Conservation (phyloP, 257 asterid species). For the Capsicum chinense region DNA sequence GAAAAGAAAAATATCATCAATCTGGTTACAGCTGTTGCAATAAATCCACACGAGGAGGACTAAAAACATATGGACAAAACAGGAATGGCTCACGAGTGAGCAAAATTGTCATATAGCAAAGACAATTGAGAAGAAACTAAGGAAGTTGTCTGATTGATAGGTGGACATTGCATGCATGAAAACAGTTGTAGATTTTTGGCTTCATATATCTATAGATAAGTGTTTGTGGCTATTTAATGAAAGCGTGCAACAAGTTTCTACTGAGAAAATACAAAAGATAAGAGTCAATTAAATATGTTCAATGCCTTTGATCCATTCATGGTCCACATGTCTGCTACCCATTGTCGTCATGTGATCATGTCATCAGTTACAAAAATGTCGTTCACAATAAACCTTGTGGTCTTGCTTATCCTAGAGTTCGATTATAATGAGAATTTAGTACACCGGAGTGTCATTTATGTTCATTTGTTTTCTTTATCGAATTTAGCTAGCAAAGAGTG, state of each 20-base stretch:
- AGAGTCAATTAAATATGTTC: neutral
- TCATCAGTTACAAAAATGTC: neutral
- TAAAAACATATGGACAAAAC: constrained; percentile 9
- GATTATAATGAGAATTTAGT: too few relatives aligned
- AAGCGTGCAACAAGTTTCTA: constrained; percentile 26
- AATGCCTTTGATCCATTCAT: neutral
- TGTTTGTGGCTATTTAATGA: constrained; percentile 8
- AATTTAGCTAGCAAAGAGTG: neutral
- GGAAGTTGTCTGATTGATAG: constrained; percentile 7
- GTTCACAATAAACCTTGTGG: neutral
- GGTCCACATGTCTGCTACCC: neutral
- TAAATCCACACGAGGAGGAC: neutral
- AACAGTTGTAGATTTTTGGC: constrained; percentile 22
- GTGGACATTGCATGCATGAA: constrained; percentile 24
- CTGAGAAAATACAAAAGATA: neutral
- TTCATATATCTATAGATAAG: constrained; percentile 16
- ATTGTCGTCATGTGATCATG: neutral
- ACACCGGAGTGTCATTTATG: neutral
- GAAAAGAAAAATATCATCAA: neutral
- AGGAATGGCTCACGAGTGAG: constrained; percentile 9
- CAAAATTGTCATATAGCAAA: neutral
- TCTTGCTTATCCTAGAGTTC: neutral
- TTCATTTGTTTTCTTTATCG: neutral
- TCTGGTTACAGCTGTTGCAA: constrained; percentile 20
- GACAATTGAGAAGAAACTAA: constrained; percentile 27